phyloP scores from a whole-genome alignment of 306 rosid genomes.

The Vigna angularis region DNA sequence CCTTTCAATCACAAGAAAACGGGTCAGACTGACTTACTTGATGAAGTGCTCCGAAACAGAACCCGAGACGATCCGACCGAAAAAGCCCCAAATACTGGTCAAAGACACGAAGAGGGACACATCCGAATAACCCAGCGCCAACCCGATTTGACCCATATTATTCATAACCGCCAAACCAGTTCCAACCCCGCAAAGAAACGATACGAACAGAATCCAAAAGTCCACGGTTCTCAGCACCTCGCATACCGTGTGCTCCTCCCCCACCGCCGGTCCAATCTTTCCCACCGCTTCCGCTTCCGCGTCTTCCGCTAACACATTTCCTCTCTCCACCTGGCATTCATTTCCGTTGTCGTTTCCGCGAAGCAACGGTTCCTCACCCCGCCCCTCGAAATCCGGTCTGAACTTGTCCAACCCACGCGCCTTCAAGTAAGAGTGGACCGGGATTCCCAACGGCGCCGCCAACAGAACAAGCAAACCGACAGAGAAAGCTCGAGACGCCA shows the following conservation, averaged over 20 bases:
- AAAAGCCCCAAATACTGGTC: constrained; percentile 83
- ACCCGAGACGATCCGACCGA: constrained; percentile 82
- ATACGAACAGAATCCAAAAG: constrained; percentile 85
- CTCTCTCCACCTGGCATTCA: constrained; percentile 4
- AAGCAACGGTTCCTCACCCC: constrained; percentile 52
- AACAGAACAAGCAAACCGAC: constrained; percentile 57
- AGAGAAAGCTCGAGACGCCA: constrained; percentile 57
- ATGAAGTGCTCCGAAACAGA: constrained; percentile 71
- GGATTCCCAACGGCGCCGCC: constrained; percentile 71
- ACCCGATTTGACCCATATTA: constrained; percentile 96
- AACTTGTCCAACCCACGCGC: not conserved
- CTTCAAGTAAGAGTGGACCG: constrained; percentile 57
- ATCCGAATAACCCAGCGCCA: constrained; percentile 81
- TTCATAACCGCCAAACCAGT: constrained; percentile 88
- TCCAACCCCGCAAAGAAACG: constrained; percentile 94
- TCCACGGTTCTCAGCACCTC: constrained; percentile 69
- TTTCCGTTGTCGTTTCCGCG: not conserved
- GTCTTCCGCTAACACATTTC: not conserved
- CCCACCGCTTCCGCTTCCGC: not conserved
- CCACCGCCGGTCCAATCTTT: constrained; percentile 55
- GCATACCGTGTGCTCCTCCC: constrained; percentile 83
- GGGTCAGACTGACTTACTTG: constrained; percentile 54
- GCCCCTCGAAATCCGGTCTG: constrained; percentile 50
- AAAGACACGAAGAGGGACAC: constrained; percentile 82
- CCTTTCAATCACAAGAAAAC: not conserved